Evolutionary conservation across 148 eudicot species (phyloP).

Genomic region (Chenopodium berlandieri): DNA sequence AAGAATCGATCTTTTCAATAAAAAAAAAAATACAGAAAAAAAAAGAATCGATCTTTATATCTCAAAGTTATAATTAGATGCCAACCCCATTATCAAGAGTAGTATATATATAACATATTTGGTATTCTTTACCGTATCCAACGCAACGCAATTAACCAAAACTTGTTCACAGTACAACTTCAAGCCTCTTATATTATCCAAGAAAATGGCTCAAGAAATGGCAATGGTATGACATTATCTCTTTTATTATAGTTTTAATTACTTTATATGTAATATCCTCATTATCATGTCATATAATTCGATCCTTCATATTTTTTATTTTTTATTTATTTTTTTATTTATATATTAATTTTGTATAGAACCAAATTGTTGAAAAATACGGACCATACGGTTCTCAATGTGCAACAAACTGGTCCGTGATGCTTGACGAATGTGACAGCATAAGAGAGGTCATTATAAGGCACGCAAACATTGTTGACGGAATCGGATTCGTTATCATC

Average conservation of each 20-base stretch:
- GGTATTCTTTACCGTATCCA: not conserved
- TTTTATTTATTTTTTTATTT: not conserved
- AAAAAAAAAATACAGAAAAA: not conserved
- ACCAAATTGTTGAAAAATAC: not conserved
- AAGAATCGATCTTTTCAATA: not conserved
- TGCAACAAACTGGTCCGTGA: conserved; percentile 10
- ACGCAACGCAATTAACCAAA: not conserved
- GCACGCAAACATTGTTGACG: conserved; percentile 15
- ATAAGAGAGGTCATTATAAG: not conserved
- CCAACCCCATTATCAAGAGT: not conserved
- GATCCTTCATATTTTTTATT: not conserved
- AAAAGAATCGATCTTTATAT: not conserved
- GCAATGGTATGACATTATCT: not conserved
- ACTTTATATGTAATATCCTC: not conserved
- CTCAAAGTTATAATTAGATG: not conserved
- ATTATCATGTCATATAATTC: not conserved
- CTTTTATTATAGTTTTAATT: not conserved
- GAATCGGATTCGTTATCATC: conserved; percentile 15
- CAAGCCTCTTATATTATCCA: not conserved
- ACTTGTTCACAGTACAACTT: not conserved
- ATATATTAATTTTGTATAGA: not conserved
- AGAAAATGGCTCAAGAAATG: conserved; percentile 10
- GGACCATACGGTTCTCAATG: conserved; percentile 20
- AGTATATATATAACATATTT: not conserved
- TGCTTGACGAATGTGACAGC: not conserved